Percentiles rank a stretch among this genome's conserved stretches.
Evolutionary conservation across 1,284 basidiomycete genomes (phyloP).

Genomic region (Fistulinella cinereoalba): DNA sequence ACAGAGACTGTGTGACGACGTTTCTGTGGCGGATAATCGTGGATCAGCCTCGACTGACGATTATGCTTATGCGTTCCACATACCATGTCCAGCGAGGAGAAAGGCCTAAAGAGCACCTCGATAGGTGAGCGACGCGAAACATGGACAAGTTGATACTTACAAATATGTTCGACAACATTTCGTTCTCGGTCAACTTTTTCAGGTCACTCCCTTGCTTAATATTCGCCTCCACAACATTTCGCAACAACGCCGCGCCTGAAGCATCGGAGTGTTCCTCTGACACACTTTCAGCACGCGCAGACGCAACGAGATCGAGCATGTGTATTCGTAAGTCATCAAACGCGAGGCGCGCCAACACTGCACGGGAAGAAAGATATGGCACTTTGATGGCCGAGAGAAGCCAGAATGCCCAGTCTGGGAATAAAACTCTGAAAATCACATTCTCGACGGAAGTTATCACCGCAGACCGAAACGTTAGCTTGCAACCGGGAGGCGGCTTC

Average conservation of each 20-base stretch:
- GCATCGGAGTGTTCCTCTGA: constrained; percentile 25
- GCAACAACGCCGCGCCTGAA: constrained; percentile 37
- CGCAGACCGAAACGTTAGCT: constrained; percentile 36
- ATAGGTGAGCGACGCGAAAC: neutral
- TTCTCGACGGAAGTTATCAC: constrained; percentile 30
- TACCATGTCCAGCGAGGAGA: constrained; percentile 36
- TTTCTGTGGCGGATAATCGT: constrained; percentile 41
- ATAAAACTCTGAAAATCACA: constrained; percentile 32
- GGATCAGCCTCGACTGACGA: no score
- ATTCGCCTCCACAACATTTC: constrained; percentile 47
- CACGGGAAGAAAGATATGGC: constrained; percentile 35
- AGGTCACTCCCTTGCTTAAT: constrained; percentile 34
- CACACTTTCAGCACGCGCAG: constrained; percentile 34
- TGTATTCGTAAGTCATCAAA: constrained; percentile 38
- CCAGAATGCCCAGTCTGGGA: constrained; percentile 34
- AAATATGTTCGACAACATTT: constrained; percentile 46
- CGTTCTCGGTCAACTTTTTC: constrained; percentile 40
- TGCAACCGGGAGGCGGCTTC: constrained; percentile 31
- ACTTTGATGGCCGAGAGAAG: constrained; percentile 32
- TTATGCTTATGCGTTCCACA: no score
- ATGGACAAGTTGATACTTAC: constrained; percentile 26
- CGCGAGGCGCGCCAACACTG: constrained; percentile 25
- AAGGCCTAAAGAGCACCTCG: constrained; percentile 30
- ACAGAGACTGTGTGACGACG: constrained; percentile 42
- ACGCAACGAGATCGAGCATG: constrained; percentile 40